These are phyloP conservation scores for Trichoderma asperellum DNA, from an alignment of 2,329 filamentous ascomycete species.

Conservation along the genomic window DNA sequence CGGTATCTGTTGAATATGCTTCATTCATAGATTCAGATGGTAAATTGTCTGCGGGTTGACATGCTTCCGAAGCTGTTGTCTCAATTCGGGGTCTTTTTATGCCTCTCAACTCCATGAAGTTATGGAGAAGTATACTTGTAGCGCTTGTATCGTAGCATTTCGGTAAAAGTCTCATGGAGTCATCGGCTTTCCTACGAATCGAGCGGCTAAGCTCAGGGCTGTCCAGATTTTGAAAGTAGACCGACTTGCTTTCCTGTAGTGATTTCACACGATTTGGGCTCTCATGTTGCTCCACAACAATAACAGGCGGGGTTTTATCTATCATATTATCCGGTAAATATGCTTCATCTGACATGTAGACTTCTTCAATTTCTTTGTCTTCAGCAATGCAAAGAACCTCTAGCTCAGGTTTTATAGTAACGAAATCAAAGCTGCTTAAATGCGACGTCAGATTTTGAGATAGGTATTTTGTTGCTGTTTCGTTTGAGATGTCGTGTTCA, in stretches of 20 bases:
- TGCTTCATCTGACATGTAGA: background rate
- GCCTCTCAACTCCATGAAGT: constrained; percentile 41
- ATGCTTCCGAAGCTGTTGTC: background rate
- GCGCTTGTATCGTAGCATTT: constrained; percentile 32
- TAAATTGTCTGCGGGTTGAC: background rate
- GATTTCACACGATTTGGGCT: background rate
- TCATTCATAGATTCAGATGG: background rate
- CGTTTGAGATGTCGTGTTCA: constrained; percentile 14
- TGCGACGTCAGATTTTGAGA: constrained; percentile 1
- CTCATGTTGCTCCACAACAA: background rate
- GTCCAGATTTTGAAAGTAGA: background rate
- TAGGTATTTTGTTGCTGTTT: constrained; percentile 30
- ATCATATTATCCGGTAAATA: background rate
- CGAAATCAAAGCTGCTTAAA: constrained; percentile 32
- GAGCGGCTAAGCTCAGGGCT: background rate
- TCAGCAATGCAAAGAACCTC: constrained; percentile 29
- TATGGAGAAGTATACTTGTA: constrained; percentile 38
- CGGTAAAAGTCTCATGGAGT: constrained; percentile 28
- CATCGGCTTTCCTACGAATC: constrained; percentile 1
- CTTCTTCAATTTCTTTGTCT: constrained; percentile 35
- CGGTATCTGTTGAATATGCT: background rate
- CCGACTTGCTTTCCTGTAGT: background rate
- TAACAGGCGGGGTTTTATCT: background rate
- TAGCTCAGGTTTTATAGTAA: constrained; percentile 4
- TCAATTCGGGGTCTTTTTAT: constrained; percentile 35